Conservation (phyloP, 176 grass and related monocot genomes). For the Eragrostis curvula region DNA sequence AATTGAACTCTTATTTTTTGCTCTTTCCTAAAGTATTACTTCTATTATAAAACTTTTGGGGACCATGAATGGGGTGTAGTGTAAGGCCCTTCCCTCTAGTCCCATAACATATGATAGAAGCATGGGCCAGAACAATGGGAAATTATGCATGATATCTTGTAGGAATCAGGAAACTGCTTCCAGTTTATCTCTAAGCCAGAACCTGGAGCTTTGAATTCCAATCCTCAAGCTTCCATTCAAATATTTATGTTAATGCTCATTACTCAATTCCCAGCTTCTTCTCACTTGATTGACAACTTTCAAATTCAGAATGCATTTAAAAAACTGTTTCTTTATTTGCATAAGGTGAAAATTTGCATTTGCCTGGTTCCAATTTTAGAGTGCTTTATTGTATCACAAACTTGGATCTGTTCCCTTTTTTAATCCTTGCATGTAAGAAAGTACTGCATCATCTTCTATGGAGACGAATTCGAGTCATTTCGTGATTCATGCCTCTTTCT, state of each 20-base stretch:
- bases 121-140: background rate
- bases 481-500: slow-evolving; percentile 15
- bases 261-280: background rate
- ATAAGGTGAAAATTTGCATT: background rate
- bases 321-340: background rate
- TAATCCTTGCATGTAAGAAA: background rate
- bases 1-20: background rate
- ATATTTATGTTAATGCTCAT: background rate
- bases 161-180: too few species aligned
- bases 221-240: background rate
- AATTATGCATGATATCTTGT: background rate
- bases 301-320: background rate
- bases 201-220: background rate
- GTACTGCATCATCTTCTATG: background rate
- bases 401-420: background rate
- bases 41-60: background rate
- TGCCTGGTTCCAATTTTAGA: background rate
- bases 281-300: background rate
- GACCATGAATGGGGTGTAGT: background rate
- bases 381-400: background rate
- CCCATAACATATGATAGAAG: background rate
- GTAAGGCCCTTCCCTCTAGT: background rate
- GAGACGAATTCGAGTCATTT: background rate
- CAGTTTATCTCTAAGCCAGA: background rate
- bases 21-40: background rate